Evolutionary conservation across 179 eudicot species (phyloP).

Genomic region (Vitellaria paradoxa): DNA sequence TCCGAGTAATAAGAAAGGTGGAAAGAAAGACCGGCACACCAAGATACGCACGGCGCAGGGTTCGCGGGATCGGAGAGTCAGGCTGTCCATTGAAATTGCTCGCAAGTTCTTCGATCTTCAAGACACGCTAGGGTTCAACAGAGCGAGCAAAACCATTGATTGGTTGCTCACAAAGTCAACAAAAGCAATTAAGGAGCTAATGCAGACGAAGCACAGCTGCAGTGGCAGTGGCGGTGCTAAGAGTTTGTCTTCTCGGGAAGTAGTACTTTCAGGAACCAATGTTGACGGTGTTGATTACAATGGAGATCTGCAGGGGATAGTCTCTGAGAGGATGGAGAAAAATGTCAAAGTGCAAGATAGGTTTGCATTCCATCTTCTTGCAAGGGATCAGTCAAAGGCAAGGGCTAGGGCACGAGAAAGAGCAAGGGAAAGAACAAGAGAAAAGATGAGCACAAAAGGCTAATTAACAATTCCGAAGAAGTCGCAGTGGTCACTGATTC

Average conservation of each 20-base stretch:
- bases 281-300: too few relatives aligned
- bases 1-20: neutral
- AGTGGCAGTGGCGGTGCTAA: neutral
- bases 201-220: neutral
- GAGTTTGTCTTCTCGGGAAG: neutral
- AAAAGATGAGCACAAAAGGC: neutral
- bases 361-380: slow-evolving; percentile 1
- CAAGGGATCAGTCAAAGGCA: slow-evolving; percentile 9
- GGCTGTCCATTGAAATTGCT: slow-evolving; percentile 32
- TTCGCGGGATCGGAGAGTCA: slow-evolving; percentile 30
- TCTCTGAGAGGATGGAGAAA: neutral
- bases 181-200: slow-evolving; percentile 24
- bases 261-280: neutral
- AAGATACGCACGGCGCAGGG: slow-evolving; percentile 33
- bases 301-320: too few relatives aligned
- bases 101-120: slow-evolving; percentile 36
- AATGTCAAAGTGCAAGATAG: neutral
- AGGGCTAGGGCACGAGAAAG: slow-evolving; percentile 17
- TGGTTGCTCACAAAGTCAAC: slow-evolving; percentile 34
- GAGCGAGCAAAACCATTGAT: slow-evolving; percentile 34
- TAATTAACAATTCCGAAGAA: too few relatives aligned
- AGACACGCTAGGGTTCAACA: slow-evolving; percentile 34
- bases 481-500: neutral
- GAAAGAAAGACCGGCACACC: slow-evolving; percentile 27
- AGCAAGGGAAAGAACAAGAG: slow-evolving; percentile 14